Base-by-base conservation (phyloP, 345 rosid genomes). In the Lagerstroemia speciosa region DNA sequence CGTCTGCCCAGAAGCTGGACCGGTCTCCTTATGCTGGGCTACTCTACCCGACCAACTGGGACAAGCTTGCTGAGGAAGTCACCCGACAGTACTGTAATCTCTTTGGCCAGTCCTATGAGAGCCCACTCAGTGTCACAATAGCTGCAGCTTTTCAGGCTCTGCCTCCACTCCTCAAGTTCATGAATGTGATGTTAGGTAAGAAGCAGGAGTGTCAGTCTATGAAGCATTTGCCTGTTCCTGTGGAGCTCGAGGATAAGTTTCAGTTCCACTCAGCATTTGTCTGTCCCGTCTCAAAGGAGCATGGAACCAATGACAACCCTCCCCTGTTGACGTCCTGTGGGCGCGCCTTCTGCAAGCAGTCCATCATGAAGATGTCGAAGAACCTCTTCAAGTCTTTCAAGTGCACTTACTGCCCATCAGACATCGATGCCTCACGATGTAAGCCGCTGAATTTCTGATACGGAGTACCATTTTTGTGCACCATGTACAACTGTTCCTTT, bases 201-300 rank as follows among this genome's bases (percentile, higher is more conserved):
- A 86, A 76, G 78, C 86, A 78, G 55, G 90, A 89, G 63, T 87
- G 88, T 89, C 87, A 68, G 67, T 73, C 82, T 27, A 81, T 85
- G 88, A 82, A 85, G 66, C 87, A 86, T 52, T 70, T 89, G 75
- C 88, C 88, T 0, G 83, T 85, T 67, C 90, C 90, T 1, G 71
- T 87, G 67, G 92, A 89, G 60, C 66, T 85, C 70, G 83, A 85
- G 26, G 85, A 66, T 74, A 88, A 82, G 60, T 84, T 82, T 65
- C 95, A 86, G 81, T 86, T 86, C 67, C 95, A 89, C 73, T 87
- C 95, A 0, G 72, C 85, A 76, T 89, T 89, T 63, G 90, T 85
- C 31, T 89, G 92, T 57, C 95, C 95, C 0, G 90, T 89, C 38
- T 85, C 88, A 32, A 75, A 89, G 77, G 95, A 89, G 64, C 88